Evolutionary conservation across 257 asterid genomes (phyloP), one percentile per base, ranked within the genome.

Genomic region (Datura wrightii): DNA sequence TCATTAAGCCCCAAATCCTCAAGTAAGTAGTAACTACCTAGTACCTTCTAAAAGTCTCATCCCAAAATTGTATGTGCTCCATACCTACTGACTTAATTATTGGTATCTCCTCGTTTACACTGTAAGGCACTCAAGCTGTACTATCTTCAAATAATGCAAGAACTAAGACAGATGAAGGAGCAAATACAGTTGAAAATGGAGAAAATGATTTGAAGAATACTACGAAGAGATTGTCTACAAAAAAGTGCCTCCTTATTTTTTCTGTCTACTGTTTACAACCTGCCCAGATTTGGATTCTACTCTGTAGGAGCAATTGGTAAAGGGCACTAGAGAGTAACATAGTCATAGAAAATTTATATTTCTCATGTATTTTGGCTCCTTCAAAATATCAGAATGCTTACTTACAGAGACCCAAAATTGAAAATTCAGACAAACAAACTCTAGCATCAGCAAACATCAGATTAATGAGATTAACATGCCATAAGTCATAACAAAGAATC

Each of bases 401-500:
- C 1, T 18, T 42, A 71, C 18, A 18, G 39, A 44, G 39, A 71
- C 55, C n/a, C n/a, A 74, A 74, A 46, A 74, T 41, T 24, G 16
- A 74, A 48, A 46, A 46, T 19, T 24, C 80, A 71, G 7, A 42
- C 41, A n/a, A 46, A 72, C 41, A 52, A 78, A 52, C 42, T 78
- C 15, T 52, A 78, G 82, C 60, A 52, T 52, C 48, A 78, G 15
- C 48, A 31, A 78, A 52, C 34, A 31, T 52, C 34, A 4, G 5
- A 31, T 78, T 34, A 1, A 53, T 34, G 82, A 78, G 82, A 31
- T 78, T 52, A 76, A 14, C 82, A 52, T 24, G 52, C 48, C n/a
- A n/a, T n/a, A n/a, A n/a, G n/a, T n/a, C 63, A 78, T 52, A 78
- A 52, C 63, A 52, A 78, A 78, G 60, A 52, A 52, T 52, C 31